These are phyloP conservation scores for Pleurotus citrinopileatus DNA, from an alignment of 768 basidiomycete species.

Conservation along the genomic window DNA sequence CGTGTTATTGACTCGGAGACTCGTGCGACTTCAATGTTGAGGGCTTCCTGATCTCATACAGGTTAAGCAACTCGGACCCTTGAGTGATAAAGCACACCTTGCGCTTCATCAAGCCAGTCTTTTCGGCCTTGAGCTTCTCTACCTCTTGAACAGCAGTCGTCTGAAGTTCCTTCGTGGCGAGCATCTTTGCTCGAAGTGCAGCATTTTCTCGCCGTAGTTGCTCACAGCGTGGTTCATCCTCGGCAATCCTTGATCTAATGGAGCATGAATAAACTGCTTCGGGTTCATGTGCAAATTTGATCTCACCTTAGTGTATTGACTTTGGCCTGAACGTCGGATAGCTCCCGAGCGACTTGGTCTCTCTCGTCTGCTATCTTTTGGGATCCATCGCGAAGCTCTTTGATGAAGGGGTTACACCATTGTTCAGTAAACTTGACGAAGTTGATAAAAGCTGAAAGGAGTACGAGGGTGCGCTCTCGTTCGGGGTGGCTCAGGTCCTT, in stretches of 20 bases:
- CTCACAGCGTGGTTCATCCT: conserved; percentile 69
- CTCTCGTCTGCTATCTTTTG: conserved; percentile 57
- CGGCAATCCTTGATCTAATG: conserved; percentile 61
- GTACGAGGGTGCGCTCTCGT: conserved; percentile 65
- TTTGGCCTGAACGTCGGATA: conserved; percentile 47
- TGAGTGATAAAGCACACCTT: conserved; percentile 53
- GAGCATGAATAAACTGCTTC: conserved; percentile 4
- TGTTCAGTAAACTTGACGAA: conserved; percentile 89
- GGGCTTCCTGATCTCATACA: conserved; percentile 65
- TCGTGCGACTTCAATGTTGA: conserved; percentile 57
- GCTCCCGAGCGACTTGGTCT: conserved; percentile 49
- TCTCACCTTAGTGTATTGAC: conserved; percentile 58
- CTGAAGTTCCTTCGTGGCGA: conserved; percentile 68
- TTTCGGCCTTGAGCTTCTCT: conserved; percentile 71
- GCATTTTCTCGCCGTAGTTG: conserved; percentile 58
- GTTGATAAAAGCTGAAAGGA: conserved; percentile 89
- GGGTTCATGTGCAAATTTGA: neutral
- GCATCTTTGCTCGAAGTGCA: conserved; percentile 59
- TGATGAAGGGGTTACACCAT: conserved; percentile 56
- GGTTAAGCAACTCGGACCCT: no score
- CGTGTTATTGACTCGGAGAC: conserved; percentile 60
- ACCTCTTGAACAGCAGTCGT: conserved; percentile 58
- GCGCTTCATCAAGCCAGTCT: conserved; percentile 56
- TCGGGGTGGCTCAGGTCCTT: conserved; percentile 75
- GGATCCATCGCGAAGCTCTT: conserved; percentile 59